phyloP scores from a whole-genome alignment of 148 eudicot species.

The Rhododendron williamsianum region DNA sequence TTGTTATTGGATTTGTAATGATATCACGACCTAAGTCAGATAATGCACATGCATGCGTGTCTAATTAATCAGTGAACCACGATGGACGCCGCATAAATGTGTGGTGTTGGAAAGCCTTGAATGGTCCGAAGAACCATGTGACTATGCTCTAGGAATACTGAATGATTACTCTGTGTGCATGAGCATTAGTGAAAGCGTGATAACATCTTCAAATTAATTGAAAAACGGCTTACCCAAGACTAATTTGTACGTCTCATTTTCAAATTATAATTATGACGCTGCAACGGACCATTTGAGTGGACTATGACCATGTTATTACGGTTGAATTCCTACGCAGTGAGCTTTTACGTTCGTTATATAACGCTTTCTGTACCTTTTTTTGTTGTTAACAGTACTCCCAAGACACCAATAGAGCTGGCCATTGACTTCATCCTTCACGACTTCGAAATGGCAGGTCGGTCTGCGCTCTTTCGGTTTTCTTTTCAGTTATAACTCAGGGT shows the following conservation, averaged over 20 bases:
- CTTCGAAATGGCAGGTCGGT: constrained; percentile 92
- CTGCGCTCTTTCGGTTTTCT: neutral
- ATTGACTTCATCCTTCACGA: constrained; percentile 94
- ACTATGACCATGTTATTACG: neutral
- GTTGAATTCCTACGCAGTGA: neutral
- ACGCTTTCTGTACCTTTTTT: neutral
- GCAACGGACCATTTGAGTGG: neutral
- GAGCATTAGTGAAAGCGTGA: too few species aligned
- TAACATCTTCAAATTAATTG: too few species aligned
- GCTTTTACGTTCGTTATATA: neutral
- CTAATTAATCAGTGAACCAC: too few species aligned
- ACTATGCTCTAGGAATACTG: too few species aligned
- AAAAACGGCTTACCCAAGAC: neutral
- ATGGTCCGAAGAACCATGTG: too few species aligned
- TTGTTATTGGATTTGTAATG: neutral
- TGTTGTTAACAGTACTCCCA: constrained; percentile 42
- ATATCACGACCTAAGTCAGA: neutral
- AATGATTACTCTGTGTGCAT: too few species aligned
- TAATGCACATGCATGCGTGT: too few species aligned
- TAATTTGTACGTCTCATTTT: neutral
- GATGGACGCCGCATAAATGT: too few species aligned
- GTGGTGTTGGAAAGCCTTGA: too few species aligned
- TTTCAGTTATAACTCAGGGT: neutral
- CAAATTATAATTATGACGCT: neutral
- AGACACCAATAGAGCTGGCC: constrained; percentile 84